Conservation (phyloP, 352 stramenopile genomes). For the Phytophthora macrochlamydospora region DNA sequence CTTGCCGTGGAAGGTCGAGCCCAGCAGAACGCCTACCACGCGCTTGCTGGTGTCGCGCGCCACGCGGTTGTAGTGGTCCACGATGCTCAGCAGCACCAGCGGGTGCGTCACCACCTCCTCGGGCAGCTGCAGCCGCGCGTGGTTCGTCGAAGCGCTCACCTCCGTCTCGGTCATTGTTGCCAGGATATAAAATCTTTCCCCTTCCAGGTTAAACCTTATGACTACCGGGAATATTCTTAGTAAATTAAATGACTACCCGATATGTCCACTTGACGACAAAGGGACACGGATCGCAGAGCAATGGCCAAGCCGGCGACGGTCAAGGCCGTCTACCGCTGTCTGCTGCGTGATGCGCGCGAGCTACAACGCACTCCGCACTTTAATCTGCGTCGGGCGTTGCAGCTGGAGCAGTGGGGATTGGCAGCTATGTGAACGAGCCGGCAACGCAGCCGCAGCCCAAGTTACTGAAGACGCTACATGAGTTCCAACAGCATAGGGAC, state of each 20-base stretch:
- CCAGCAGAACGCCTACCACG: constrained; percentile 98
- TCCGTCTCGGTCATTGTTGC: background rate
- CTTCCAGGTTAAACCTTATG: background rate
- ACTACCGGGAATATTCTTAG: no score
- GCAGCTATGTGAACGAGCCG: constrained; percentile 45
- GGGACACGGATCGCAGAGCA: no score
- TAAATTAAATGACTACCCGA: no score
- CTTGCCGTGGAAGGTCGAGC: constrained; percentile 93
- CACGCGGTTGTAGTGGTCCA: constrained; percentile 99
- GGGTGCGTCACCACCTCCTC: constrained; percentile 97
- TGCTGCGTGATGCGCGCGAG: constrained; percentile 63
- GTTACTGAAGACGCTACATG: constrained; percentile 44
- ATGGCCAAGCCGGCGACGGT: constrained; percentile 52
- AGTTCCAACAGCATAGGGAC: constrained; percentile 49
- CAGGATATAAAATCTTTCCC: constrained; percentile 32
- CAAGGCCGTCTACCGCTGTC: constrained; percentile 67
- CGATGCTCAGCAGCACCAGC: constrained; percentile 98
- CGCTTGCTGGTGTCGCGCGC: constrained; percentile 98
- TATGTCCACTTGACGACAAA: background rate
- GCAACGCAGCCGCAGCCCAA: constrained; percentile 12
- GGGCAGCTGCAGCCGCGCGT: constrained; percentile 58
- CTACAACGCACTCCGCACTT: constrained; percentile 68
- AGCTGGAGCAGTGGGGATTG: constrained; percentile 68
- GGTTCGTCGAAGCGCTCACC: constrained; percentile 8
- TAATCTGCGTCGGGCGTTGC: constrained; percentile 54